Base-by-base conservation (phyloP, 768 basidiomycete species). In the Terana coerulea region DNA sequence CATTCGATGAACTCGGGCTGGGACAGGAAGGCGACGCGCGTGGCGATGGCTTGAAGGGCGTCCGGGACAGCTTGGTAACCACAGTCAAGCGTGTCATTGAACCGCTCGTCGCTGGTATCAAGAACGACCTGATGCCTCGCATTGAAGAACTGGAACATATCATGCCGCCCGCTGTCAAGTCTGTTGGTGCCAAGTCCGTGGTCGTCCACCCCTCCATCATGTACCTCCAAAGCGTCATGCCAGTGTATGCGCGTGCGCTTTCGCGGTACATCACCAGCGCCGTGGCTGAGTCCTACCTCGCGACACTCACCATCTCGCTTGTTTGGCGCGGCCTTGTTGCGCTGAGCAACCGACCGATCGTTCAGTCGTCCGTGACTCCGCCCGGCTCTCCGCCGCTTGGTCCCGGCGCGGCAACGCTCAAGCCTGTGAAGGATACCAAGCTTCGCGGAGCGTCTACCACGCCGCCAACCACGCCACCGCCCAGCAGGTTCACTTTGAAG, bases 291-390 rank as follows among this genome's bases (percentile, higher is more conserved):
- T 69, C 79, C 14, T 68, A 75, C 1, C 73, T 91, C 14, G 86
- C 87, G 0, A 79, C 83, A 2, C 76, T 90, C 57, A 74, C 88
- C 55, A 89, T 91, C 59, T 82, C 81, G 15, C 65, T 88, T 1
- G 68, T 88, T 2, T 92, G 90, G 89, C 83, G 79, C 19, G 81
- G 78, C 7, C 72, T 91, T 46, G 80, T 90, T 24, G 84, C 86
- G 19, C 62, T 91, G 26, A 75, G 86, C 10, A 76, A 87, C 63
- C 79, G 90, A 19, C 57, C 60, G 3, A 70, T 72, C 11, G 67
- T 72, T 40, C 57, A 36, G 5, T 3, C 37, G 2, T 41, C 48
- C n/a, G 28, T 22, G 15, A 49, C 48, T 11, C 47, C 48, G 3
- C 53, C 47, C 4, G 53, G 75, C 2, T 77, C 76, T 2, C 65